Conservation (phyloP, 441 rosid genomes). For the Gossypium gossypioides region DNA sequence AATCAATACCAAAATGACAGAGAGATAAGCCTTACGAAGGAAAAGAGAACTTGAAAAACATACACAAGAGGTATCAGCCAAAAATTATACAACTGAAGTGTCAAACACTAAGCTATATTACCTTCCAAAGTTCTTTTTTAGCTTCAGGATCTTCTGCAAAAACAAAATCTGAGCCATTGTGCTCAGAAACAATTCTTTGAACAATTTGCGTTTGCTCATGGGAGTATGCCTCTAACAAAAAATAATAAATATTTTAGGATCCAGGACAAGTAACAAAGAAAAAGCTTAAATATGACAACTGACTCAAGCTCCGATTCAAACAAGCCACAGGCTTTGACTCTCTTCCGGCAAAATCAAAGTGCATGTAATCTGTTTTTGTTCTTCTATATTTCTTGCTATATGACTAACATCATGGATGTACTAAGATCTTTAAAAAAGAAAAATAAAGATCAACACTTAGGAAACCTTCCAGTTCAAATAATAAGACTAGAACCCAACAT, state of each 20-base stretch:
- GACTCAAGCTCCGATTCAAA: not conserved
- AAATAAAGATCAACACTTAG: not conserved
- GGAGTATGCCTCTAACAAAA: conserved; percentile 63
- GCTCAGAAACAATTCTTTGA: conserved; percentile 72
- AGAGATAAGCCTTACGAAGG: not conserved
- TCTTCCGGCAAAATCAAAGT: not conserved
- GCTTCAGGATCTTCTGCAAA: conserved; percentile 77
- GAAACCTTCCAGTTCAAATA: not conserved
- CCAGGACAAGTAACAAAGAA: not conserved
- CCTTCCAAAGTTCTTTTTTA: conserved; percentile 93
- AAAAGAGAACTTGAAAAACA: not conserved
- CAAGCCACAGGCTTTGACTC: not conserved
- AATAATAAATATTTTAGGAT: conserved; percentile 7
- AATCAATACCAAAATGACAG: not conserved
- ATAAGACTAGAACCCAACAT: not conserved
- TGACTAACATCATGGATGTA: not conserved
- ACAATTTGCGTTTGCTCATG: conserved; percentile 74
- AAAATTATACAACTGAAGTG: not conserved
- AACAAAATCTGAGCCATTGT: conserved; percentile 76
- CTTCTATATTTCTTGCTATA: not conserved
- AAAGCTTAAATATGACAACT: not conserved
- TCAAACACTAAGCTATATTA: conserved; percentile 18
- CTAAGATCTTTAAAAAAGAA: not conserved
- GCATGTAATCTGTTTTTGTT: not conserved
- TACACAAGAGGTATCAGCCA: not conserved